Conservation (phyloP, 768 basidiomycete genomes). For the Hypsizygus marmoreus region DNA sequence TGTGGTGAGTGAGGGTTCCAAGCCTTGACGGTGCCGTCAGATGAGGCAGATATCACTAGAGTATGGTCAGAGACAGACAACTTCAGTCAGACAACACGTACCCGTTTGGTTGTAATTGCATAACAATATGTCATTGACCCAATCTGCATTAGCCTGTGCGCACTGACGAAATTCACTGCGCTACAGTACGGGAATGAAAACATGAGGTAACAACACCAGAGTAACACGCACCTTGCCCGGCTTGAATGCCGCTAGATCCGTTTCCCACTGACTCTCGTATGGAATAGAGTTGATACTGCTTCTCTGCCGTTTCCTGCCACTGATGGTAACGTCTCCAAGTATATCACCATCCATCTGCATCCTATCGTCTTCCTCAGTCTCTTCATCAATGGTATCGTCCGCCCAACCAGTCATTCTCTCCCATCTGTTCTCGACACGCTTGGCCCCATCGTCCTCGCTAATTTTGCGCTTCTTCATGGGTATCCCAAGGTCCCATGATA, state of each 20-base stretch:
- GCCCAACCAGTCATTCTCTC: constrained; percentile 86
- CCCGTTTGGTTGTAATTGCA: constrained; percentile 92
- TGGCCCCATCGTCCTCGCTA: constrained; percentile 25
- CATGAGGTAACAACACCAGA: background rate
- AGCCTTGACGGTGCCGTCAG: constrained; percentile 91
- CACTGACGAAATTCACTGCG: constrained; percentile 79
- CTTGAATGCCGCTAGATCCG: constrained; percentile 56
- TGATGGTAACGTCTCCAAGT: constrained; percentile 63
- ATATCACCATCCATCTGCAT: constrained; percentile 72
- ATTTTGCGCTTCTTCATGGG: constrained; percentile 53
- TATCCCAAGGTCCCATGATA: constrained; percentile 84
- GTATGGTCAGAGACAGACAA: constrained; percentile 9
- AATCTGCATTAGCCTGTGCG: constrained; percentile 88
- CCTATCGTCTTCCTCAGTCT: constrained; percentile 63
- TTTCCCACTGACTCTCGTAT: constrained; percentile 79
- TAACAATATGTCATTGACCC: constrained; percentile 93
- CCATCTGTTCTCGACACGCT: constrained; percentile 50
- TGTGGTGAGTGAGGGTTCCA: constrained; percentile 82
- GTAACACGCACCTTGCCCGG: constrained; percentile 47
- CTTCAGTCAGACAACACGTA: constrained; percentile 30
- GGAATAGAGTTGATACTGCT: constrained; percentile 45
- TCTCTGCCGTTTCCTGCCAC: constrained; percentile 34
- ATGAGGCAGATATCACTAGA: constrained; percentile 88
- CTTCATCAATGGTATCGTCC: constrained; percentile 68
- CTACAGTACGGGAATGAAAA: constrained; percentile 28